Percentiles rank a stretch among this genome's conserved stretches.
These are phyloP conservation scores for Populus hybrid DNA, from an alignment of 441 rosid genomes.

Conservation along the genomic window DNA sequence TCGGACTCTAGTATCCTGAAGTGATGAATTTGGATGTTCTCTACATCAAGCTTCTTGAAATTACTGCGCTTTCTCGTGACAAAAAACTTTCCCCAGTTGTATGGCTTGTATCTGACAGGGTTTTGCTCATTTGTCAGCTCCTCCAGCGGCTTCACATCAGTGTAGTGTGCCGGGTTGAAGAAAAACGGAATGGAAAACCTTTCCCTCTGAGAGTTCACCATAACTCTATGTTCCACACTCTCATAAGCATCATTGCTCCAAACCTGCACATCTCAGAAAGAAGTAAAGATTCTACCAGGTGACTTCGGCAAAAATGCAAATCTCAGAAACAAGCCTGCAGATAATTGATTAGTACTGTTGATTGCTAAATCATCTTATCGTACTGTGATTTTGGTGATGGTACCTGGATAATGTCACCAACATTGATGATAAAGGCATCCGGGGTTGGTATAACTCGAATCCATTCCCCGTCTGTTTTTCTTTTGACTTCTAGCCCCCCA, in stretches of 20 bases:
- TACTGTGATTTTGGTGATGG: neutral
- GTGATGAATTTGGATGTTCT: slow-evolving; percentile 56
- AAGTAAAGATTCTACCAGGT: neutral
- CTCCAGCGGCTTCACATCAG: slow-evolving; percentile 51
- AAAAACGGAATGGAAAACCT: slow-evolving; percentile 62
- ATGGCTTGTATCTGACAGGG: slow-evolving; percentile 46
- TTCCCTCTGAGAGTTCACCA: slow-evolving; percentile 56
- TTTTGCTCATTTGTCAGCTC: slow-evolving; percentile 45
- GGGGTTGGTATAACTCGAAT: neutral
- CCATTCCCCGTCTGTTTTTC: slow-evolving; percentile 10
- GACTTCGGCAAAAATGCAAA: neutral
- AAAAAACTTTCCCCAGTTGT: slow-evolving; percentile 57
- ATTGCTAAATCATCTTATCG: neutral
- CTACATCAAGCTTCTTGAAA: slow-evolving; percentile 45
- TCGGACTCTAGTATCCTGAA: slow-evolving; percentile 28
- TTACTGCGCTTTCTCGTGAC: slow-evolving; percentile 53
- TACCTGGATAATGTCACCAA: slow-evolving; percentile 20
- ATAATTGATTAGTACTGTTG: neutral
- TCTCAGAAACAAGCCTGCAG: neutral
- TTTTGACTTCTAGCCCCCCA: slow-evolving; percentile 14
- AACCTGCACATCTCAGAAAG: slow-evolving; percentile 32
- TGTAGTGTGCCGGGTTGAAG: slow-evolving; percentile 50
- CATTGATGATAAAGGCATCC: slow-evolving; percentile 13
- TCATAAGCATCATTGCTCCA: slow-evolving; percentile 68
- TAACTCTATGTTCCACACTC: slow-evolving; percentile 70